A percentile compares a stretch with the other conserved stretches of the same genome.
Conservation (phyloP, 2,329 filamentous ascomycete species). For the Exophiala alcalophila region DNA sequence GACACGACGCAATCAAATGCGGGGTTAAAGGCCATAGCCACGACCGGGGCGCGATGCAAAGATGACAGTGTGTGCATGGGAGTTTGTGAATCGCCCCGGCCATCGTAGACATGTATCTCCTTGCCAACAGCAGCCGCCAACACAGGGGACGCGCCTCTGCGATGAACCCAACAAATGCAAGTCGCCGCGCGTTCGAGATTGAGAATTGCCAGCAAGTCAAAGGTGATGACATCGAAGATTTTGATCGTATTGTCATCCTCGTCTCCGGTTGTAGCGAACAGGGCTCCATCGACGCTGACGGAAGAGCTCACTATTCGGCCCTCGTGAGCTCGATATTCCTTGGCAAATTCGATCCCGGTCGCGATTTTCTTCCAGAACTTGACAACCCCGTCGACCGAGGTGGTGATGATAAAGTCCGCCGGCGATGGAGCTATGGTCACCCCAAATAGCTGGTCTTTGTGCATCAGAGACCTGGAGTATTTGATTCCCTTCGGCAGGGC, state of each 20-base stretch:
- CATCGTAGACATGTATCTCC: conserved; percentile 80
- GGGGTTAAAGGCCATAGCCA: conserved; percentile 85
- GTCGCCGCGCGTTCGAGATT: conserved; percentile 71
- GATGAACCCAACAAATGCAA: conserved; percentile 89
- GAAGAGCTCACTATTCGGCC: conserved; percentile 81
- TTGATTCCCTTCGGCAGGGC: conserved; percentile 76
- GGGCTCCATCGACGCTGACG: conserved; percentile 83
- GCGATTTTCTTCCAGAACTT: conserved; percentile 99
- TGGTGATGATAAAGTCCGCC: conserved; percentile 94
- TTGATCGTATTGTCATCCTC: conserved; percentile 48
- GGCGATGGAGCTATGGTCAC: conserved; percentile 75
- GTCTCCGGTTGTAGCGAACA: conserved; percentile 80
- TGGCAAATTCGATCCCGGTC: conserved; percentile 92
- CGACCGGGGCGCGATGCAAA: conserved; percentile 78
- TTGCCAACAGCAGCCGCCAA: conserved; percentile 80
- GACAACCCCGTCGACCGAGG: conserved; percentile 89
- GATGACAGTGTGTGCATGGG: conserved; percentile 74
- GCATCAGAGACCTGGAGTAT: conserved; percentile 97
- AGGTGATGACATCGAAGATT: conserved; percentile 70
- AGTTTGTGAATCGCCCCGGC: conserved; percentile 72
- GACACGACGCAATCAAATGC: conserved; percentile 87
- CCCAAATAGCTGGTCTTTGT: conserved; percentile 90
- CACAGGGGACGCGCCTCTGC: conserved; percentile 79
- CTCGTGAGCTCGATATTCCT: conserved; percentile 89
- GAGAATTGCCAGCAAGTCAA: conserved; percentile 79